Conservation (phyloP, 225 moss, liverwort and hornwort genomes). For the Sphagnum contortum region DNA sequence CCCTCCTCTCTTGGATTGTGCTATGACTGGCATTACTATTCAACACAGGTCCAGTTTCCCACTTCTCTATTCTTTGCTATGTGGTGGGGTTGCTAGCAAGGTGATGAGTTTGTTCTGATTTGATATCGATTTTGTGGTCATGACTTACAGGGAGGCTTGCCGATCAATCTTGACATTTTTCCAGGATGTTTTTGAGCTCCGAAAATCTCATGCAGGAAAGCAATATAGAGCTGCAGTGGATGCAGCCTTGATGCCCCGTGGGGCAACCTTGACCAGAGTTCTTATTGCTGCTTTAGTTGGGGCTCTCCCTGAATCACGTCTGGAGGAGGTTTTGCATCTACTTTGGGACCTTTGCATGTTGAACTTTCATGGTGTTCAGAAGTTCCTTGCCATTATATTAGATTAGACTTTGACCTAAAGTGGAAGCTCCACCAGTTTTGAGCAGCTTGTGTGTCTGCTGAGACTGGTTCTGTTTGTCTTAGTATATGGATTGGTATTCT, state of each 20-base stretch:
- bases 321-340: conserved; percentile 38
- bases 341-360: neutral
- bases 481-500: no score
- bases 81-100: neutral
- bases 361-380: neutral
- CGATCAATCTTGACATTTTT: conserved; percentile 88
- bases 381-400: no score
- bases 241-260: conserved; percentile 61
- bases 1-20: conserved; percentile 68
- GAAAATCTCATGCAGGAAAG: conserved; percentile 52
- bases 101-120: neutral
- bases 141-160: conserved; percentile 78
- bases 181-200: conserved; percentile 75
- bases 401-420: no score
- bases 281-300: conserved; percentile 78
- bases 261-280: conserved; percentile 75
- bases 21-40: conserved; percentile 84
- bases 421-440: no score
- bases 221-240: conserved; percentile 68
- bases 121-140: neutral
- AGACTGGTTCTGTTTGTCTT: no score
- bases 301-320: conserved; percentile 84
- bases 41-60: conserved; percentile 67
- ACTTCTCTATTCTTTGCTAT: neutral
- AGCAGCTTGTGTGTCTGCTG: no score